These are phyloP conservation scores for Obba rivulosa DNA, from an alignment of 768 basidiomycete genomes.

Conservation along the genomic window DNA sequence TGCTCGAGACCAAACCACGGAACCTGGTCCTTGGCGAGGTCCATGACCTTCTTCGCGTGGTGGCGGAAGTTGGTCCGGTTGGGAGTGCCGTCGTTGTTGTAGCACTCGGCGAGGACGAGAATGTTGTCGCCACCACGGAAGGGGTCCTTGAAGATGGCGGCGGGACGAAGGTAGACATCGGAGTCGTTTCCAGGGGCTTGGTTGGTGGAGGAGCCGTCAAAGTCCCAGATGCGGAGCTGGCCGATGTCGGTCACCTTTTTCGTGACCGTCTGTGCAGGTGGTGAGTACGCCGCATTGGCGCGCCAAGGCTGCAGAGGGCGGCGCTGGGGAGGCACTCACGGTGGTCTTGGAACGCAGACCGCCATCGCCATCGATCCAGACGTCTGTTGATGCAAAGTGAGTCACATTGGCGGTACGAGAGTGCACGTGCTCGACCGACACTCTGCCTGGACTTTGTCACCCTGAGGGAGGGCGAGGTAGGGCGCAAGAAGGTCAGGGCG, in stretches of 20 bases:
- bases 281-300: not conserved
- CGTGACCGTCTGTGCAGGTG: conserved; percentile 63
- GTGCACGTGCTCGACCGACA: conserved; percentile 40
- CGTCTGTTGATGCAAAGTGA: conserved; percentile 50
- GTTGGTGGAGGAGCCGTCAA: conserved; percentile 96
- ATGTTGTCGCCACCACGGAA: conserved; percentile 99
- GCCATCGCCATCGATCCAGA: conserved; percentile 96
- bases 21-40: conserved; percentile 67
- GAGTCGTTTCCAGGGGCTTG: conserved; percentile 96
- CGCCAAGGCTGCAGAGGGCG: not conserved
- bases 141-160: conserved; percentile 96
- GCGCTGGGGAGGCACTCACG: conserved; percentile 36
- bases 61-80: conserved; percentile 96
- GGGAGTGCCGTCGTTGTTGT: conserved; percentile 98
- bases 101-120: conserved; percentile 93
- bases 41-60: conserved; percentile 93
- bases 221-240: conserved; percentile 97
- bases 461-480: conserved; percentile 86
- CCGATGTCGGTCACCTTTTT: conserved; percentile 84
- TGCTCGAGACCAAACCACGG: conserved; percentile 99
- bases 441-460: conserved; percentile 92
- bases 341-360: conserved; percentile 97
- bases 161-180: conserved; percentile 96
- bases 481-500: conserved; percentile 84
- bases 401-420: conserved; percentile 9